phyloP scores from a whole-genome alignment of 306 rosid genomes.

The Bauhinia variegata region DNA sequence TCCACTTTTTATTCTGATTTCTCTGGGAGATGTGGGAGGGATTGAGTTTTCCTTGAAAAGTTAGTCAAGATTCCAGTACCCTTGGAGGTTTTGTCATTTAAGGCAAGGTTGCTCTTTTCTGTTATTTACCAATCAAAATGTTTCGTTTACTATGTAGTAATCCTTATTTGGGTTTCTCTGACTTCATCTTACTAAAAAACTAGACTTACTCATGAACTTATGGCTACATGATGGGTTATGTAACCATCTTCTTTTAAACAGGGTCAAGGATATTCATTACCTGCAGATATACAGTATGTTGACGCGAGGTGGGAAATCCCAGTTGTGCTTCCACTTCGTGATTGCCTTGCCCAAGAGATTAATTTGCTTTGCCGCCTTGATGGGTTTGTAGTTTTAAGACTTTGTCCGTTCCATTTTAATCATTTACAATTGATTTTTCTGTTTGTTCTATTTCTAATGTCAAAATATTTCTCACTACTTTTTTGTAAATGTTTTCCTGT shows the following conservation, averaged over 20 bases:
- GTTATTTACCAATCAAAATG: neutral
- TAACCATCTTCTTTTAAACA: constrained; percentile 41
- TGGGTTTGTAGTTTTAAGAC: constrained; percentile 65
- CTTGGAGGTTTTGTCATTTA: neutral
- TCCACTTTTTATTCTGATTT: no score
- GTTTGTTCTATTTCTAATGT: neutral
- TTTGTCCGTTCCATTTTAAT: neutral
- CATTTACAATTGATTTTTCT: neutral
- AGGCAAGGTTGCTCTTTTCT: neutral
- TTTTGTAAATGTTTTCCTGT: neutral
- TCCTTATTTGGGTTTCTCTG: constrained; percentile 20
- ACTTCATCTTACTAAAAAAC: constrained; percentile 6
- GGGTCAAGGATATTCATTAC: constrained; percentile 94
- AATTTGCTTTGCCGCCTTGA: constrained; percentile 78
- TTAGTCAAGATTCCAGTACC: no score
- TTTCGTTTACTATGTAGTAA: constrained; percentile 15
- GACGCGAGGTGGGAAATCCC: constrained; percentile 90
- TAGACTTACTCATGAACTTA: neutral
- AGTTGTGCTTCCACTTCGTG: constrained; percentile 86
- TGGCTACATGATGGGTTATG: neutral
- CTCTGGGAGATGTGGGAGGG: no score
- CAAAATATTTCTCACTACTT: constrained; percentile 1
- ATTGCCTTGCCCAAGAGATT: constrained; percentile 82
- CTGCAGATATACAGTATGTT: constrained; percentile 91
- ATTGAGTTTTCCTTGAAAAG: no score